Conservation (phyloP, 2,329 filamentous ascomycete genomes). For the Fusarium beomiforme region DNA sequence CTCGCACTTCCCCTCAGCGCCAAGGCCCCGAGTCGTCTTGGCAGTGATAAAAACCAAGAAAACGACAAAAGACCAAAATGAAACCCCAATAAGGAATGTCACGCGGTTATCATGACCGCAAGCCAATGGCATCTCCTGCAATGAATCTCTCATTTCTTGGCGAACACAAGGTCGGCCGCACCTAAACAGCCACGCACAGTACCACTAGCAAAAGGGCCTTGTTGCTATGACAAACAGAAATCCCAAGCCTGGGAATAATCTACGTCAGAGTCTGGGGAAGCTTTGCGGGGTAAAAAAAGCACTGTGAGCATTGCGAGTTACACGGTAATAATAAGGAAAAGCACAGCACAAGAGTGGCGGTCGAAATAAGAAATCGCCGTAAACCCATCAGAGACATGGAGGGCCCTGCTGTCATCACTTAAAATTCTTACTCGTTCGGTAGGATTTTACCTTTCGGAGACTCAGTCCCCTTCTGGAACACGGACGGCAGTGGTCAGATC, state of each 20-base stretch:
- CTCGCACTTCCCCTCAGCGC: neutral
- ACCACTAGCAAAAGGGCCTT: neutral
- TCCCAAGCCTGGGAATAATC: neutral
- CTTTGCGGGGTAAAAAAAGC: conserved; percentile 20
- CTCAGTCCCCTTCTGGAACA: conserved; percentile 25
- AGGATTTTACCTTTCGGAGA: neutral
- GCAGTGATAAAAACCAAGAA: conserved; percentile 18
- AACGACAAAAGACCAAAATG: neutral
- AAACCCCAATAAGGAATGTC: conserved; percentile 18
- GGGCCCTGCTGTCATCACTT: conserved; percentile 19
- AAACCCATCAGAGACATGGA: neutral
- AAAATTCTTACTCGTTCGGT: neutral
- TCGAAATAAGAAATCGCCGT: conserved; percentile 8
- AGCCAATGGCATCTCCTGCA: neutral
- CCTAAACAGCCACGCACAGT: conserved; percentile 8
- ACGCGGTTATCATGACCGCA: conserved; percentile 10
- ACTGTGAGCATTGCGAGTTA: neutral
- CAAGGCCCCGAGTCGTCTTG: conserved; percentile 22
- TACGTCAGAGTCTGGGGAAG: conserved; percentile 19
- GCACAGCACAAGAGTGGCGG: neutral
- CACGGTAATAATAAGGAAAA: neutral
- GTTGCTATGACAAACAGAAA: conserved; percentile 20
- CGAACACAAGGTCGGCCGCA: conserved; percentile 2
- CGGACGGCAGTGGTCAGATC: conserved; percentile 11
- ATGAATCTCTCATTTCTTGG: neutral